Evolutionary conservation across 176 grass and related monocot species (phyloP).

Genomic region (Rhynchospora tenuis): DNA sequence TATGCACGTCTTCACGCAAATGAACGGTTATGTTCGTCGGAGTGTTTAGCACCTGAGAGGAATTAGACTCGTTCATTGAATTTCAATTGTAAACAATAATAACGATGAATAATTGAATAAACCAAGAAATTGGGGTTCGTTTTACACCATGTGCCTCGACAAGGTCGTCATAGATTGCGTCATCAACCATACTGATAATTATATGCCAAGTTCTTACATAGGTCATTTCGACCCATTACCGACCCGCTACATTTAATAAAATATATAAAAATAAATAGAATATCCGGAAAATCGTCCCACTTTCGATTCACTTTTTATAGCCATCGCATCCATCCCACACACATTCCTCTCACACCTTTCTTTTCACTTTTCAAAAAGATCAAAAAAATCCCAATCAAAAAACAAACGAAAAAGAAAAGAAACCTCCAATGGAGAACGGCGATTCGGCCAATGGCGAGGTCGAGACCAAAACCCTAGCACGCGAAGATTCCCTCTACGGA

Average conservation of each 20-base stretch:
- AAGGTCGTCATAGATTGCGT: background rate
- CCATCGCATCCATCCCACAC: background rate
- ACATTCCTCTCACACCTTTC: background rate
- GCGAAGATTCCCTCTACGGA: slow-evolving; percentile 4
- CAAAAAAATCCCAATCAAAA: background rate
- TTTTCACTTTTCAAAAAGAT: background rate
- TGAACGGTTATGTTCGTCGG: too few species aligned
- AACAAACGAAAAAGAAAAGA: background rate
- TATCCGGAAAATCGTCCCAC: background rate
- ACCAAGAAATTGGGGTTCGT: background rate
- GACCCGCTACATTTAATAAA: background rate
- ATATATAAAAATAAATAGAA: background rate
- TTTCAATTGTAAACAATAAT: background rate
- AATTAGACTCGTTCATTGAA: too few species aligned
- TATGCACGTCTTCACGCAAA: too few species aligned
- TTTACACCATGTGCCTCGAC: background rate
- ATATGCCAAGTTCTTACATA: background rate
- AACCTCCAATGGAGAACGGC: slow-evolving; percentile 22
- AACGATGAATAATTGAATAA: background rate
- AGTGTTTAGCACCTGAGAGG: too few species aligned
- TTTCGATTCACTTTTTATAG: background rate
- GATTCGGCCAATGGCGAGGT: slow-evolving; percentile 1
- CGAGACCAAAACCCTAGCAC: background rate
- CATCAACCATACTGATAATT: too few species aligned
- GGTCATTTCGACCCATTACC: background rate